phyloP scores from a whole-genome alignment of 768 basidiomycete species.

The Amanita pallidorosea region DNA sequence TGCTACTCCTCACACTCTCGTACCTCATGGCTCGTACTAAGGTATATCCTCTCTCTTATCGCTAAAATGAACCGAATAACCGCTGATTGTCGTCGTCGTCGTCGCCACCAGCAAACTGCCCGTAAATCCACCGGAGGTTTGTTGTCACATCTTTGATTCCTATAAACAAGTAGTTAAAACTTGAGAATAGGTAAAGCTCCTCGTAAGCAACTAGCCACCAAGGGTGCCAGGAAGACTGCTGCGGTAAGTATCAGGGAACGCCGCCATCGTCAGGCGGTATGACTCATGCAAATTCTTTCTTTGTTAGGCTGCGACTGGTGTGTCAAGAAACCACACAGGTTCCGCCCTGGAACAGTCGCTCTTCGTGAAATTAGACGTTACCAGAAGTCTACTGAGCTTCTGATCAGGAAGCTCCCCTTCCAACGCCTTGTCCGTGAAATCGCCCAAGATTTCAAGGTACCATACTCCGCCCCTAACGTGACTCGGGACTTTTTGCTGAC shows the following conservation, averaged over 20 bases:
- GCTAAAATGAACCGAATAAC: constrained; percentile 16
- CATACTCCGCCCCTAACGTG: constrained; percentile 9
- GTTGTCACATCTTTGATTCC: constrained; percentile 18
- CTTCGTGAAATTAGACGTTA: constrained; percentile 98
- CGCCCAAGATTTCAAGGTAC: constrained; percentile 92
- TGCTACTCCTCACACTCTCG: constrained; percentile 11
- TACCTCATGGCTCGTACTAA: constrained; percentile 78
- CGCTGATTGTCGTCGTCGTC: constrained; percentile 13
- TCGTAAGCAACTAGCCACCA: constrained; percentile 92
- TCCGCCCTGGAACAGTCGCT: constrained; percentile 96
- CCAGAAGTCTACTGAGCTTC: constrained; percentile 85
- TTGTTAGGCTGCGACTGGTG: constrained; percentile 68
- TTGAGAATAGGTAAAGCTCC: constrained; percentile 65
- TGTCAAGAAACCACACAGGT: constrained; percentile 99
- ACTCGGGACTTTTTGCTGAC: constrained; percentile 6
- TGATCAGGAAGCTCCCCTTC: constrained; percentile 99
- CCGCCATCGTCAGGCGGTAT: constrained; percentile 9
- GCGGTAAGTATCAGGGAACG: constrained; percentile 35
- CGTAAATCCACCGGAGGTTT: constrained; percentile 97
- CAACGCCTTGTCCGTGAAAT: constrained; percentile 96
- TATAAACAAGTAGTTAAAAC: constrained; percentile 13
- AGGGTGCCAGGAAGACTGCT: constrained; percentile 87
- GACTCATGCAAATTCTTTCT: constrained; percentile 5
- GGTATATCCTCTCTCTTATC: constrained; percentile 27
- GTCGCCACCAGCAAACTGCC: constrained; percentile 76